Evolutionary conservation across 768 basidiomycete genomes (phyloP), one percentile per base, ranked within the genome.

Genomic region (Rhizopogon vesiculosus): DNA sequence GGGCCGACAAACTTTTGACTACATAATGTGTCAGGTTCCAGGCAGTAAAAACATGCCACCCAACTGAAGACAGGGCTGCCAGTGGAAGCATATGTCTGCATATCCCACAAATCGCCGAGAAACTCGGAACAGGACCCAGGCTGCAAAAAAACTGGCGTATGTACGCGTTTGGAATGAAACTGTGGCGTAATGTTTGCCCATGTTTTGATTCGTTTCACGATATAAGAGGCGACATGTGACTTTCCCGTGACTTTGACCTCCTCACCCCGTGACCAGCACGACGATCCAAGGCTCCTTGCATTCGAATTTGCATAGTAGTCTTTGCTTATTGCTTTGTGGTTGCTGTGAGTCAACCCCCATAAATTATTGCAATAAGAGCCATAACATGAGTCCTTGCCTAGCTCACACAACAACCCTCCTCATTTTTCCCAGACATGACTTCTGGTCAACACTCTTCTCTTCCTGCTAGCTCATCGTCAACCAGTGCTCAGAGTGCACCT

Each of bases 201-300:
- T 74, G 54, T 73, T 74, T 74, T 53, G 60, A 58, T 56, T 41
- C 49, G n/a, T 3, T 31, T 38, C 48, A 56, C 63, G 57, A 62
- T 62, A 72, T 72, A 74, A 69, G 74, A 69, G 31, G 63, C 64
- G 58, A 60, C 72, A 72, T 72, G 74, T 74, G 74, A 74, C 74
- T 66, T 68, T 60, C 69, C 56, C 74, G 74, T 76, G 74, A 76
- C 74, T 63, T 72, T 51, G 53, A 61, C 63, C 69, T 58, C 62
- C 60, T 67, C 60, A 61, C 73, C 74, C 74, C 74, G 74, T 76
- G 74, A 76, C 74, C 74, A 65, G 64, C 67, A 64, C 57, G 62
- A 63, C 61, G 10, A 38, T 38, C 35, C 35, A 38, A 10, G 31
- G 10, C 10, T 38, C 35, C 35, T 38, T 13, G 31, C 31, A 13